Percentiles rank a stretch among this genome's conserved stretches.
These are phyloP conservation scores for Cystofilobasidium bisporidii DNA, from an alignment of 768 basidiomycete genomes.

Conservation along the genomic window DNA sequence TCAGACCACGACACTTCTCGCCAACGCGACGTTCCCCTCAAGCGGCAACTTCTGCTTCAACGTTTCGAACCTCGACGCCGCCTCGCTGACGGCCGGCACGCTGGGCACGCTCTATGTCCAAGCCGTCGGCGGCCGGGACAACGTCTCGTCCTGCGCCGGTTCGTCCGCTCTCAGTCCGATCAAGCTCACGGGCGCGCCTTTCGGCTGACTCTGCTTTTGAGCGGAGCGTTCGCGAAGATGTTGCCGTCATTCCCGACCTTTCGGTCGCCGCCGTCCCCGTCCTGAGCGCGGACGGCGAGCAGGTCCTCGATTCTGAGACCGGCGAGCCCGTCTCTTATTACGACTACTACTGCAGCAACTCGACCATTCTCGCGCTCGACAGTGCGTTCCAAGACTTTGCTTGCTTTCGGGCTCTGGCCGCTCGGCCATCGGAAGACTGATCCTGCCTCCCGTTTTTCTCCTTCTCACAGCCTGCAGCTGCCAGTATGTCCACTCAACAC, in stretches of 20 bases:
- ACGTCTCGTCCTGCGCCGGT: slow-evolving; percentile 14
- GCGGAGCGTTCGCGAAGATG: too few species aligned
- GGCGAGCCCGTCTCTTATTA: background rate
- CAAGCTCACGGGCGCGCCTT: too few species aligned
- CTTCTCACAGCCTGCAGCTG: background rate
- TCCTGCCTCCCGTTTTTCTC: background rate
- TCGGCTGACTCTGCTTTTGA: too few species aligned
- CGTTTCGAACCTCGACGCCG: background rate
- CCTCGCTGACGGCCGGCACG: background rate
- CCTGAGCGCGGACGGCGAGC: slow-evolving; percentile 4
- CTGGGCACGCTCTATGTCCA: slow-evolving; percentile 12
- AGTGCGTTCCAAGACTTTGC: background rate
- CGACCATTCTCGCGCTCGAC: slow-evolving; percentile 2
- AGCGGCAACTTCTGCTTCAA: slow-evolving; percentile 14
- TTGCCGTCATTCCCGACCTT: background rate
- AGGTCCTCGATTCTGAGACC: background rate
- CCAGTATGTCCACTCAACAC: background rate
- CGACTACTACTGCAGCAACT: slow-evolving; percentile 9
- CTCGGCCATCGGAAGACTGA: background rate
- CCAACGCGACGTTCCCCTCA: slow-evolving; percentile 1
- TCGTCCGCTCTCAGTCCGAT: background rate
- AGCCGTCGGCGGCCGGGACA: background rate
- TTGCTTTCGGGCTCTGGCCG: background rate
- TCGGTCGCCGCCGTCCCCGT: background rate
- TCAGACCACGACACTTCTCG: slow-evolving; percentile 1